These are phyloP conservation scores for Triticum timopheevii DNA, from an alignment of 176 grass and related monocot genomes.

Conservation along the genomic window DNA sequence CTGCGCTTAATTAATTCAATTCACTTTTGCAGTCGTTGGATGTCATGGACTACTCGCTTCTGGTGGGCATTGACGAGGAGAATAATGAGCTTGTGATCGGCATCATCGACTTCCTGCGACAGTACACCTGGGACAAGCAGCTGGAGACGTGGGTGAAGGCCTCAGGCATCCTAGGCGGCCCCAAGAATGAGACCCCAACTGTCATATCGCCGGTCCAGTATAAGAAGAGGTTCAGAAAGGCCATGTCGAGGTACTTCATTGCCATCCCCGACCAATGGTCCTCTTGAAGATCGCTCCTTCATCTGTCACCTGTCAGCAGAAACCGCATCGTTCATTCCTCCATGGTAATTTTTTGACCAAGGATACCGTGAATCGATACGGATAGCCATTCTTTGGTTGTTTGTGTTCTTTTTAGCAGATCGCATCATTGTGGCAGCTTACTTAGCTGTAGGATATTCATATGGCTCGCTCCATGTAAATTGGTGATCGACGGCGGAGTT, in stretches of 20 bases:
- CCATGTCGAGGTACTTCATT: conserved; percentile 89
- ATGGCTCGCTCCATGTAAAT: conserved; percentile 38
- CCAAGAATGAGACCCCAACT: conserved; percentile 72
- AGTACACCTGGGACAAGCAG: conserved; percentile 97
- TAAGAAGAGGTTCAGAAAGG: conserved; percentile 93
- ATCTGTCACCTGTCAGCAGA: neutral
- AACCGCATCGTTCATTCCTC: conserved; percentile 7
- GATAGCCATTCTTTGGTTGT: conserved; percentile 41
- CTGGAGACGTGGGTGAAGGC: conserved; percentile 96
- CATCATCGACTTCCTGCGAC: conserved; percentile 91
- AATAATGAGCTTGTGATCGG: conserved; percentile 77
- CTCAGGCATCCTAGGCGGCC: conserved; percentile 80
- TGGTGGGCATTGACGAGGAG: conserved; percentile 72
- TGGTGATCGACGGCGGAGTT: conserved; percentile 19
- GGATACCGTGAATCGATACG: neutral
- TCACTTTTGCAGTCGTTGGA: conserved; percentile 51
- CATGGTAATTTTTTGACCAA: conserved; percentile 22
- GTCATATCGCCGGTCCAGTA: conserved; percentile 81
- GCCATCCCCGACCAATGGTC: conserved; percentile 61
- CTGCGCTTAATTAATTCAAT: neutral
- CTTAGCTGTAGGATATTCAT: conserved; percentile 28
- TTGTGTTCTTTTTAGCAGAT: conserved; percentile 15
- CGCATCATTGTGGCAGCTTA: conserved; percentile 29
- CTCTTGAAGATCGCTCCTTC: conserved; percentile 1
- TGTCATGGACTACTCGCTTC: conserved; percentile 93